Evolutionary conservation across 2,329 filamentous ascomycete species (phyloP).

Genomic region (Claviceps citrina): DNA sequence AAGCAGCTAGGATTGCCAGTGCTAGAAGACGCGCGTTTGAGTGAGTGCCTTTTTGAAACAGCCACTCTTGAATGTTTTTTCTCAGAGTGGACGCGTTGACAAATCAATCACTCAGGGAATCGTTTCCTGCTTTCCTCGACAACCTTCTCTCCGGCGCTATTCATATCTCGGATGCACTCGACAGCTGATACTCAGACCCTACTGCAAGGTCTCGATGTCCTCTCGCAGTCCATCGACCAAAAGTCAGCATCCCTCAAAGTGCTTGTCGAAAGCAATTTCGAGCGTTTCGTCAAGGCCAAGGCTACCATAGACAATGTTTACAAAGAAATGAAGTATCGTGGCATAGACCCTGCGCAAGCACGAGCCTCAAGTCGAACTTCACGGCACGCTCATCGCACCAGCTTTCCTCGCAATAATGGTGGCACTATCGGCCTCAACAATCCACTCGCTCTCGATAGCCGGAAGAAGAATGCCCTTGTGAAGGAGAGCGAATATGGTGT

Average conservation of each 20-base stretch:
- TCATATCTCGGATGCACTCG: slow-evolving; percentile 82
- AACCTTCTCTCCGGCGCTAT: slow-evolving; percentile 81
- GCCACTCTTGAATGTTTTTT: too few relatives aligned
- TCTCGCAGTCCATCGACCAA: slow-evolving; percentile 87
- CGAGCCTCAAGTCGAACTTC: slow-evolving; percentile 37
- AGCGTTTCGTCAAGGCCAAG: slow-evolving; percentile 93
- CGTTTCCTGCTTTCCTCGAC: slow-evolving; percentile 92
- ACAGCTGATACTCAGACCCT: slow-evolving; percentile 70
- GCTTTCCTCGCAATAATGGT: slow-evolving; percentile 40
- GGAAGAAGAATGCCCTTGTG: slow-evolving; percentile 74
- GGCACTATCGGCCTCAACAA: slow-evolving; percentile 23
- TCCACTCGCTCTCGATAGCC: slow-evolving; percentile 33
- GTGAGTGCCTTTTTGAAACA: slow-evolving; percentile 40
- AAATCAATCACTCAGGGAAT: slow-evolving; percentile 41
- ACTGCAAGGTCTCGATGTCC: slow-evolving; percentile 64
- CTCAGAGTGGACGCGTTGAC: too few relatives aligned
- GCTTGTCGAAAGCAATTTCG: slow-evolving; percentile 93
- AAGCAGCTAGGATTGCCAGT: slow-evolving; percentile 62
- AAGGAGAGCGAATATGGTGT: slow-evolving; percentile 91
- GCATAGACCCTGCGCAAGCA: slow-evolving; percentile 34
- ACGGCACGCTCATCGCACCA: slow-evolving; percentile 51
- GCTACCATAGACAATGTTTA: slow-evolving; percentile 98
- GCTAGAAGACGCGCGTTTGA: slow-evolving; percentile 66
- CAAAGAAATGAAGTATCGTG: slow-evolving; percentile 80
- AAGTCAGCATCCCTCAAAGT: slow-evolving; percentile 95